Conservation (phyloP, 1,284 basidiomycete genomes). For the Acaromyces ingoldii region DNA sequence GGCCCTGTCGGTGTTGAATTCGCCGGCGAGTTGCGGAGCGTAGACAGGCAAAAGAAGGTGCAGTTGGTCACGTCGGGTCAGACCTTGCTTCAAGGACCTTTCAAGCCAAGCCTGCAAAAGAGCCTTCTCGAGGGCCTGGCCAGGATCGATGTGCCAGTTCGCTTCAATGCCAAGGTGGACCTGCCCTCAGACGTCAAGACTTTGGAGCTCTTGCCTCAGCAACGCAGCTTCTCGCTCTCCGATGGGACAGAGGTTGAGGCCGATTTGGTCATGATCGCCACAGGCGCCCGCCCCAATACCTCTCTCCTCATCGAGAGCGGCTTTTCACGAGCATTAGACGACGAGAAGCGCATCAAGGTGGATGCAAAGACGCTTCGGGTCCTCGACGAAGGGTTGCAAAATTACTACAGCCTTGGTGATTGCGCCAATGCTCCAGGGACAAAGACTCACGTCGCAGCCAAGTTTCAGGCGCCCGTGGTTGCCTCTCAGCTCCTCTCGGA, state of each 20-base stretch:
- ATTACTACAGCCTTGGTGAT: slow-evolving; percentile 46
- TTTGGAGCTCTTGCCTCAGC: slow-evolving; percentile 15
- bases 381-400: slow-evolving; percentile 7
- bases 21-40: slow-evolving; percentile 46
- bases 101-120: slow-evolving; percentile 17
- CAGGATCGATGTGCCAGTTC: slow-evolving; percentile 47
- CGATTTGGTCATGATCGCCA: slow-evolving; percentile 54
- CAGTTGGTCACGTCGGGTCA: slow-evolving; percentile 46
- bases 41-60: slow-evolving; percentile 33
- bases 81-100: slow-evolving; percentile 18
- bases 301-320: slow-evolving; percentile 41
- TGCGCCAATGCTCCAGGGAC: slow-evolving; percentile 25
- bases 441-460: slow-evolving; percentile 19
- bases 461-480: slow-evolving; percentile 18
- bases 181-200: slow-evolving; percentile 38
- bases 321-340: slow-evolving; percentile 48
- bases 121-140: slow-evolving; percentile 42
- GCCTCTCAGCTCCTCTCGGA: slow-evolving; percentile 6
- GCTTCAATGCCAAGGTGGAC: slow-evolving; percentile 45
- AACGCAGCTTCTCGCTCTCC: slow-evolving; percentile 13
- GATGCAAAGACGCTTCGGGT: slow-evolving; percentile 23
- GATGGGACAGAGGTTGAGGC: slow-evolving; percentile 25
- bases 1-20: slow-evolving; percentile 56
- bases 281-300: slow-evolving; percentile 54
- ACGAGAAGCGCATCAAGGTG: slow-evolving; percentile 47